Percentiles rank a stretch among this genome's conserved stretches.
Conservation (phyloP, 352 stramenopile genomes). For the Pythium utonaiense region DNA sequence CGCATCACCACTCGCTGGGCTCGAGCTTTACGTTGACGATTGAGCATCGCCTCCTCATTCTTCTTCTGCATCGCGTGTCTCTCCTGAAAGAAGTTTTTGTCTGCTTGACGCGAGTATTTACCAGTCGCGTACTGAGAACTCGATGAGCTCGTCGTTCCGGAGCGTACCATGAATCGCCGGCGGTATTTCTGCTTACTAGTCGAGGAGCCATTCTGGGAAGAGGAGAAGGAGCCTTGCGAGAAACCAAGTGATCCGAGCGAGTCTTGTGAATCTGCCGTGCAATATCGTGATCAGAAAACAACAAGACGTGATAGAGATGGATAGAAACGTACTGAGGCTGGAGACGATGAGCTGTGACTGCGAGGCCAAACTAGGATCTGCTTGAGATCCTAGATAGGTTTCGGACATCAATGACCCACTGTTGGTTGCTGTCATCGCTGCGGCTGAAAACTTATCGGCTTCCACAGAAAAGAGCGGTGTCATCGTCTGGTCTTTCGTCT, state of each 20-base stretch:
- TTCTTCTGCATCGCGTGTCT: slow-evolving; percentile 52
- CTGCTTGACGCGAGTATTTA: slow-evolving; percentile 10
- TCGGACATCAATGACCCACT: slow-evolving; percentile 3
- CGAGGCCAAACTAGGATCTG: slow-evolving; percentile 5
- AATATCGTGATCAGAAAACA: not conserved
- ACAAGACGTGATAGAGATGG: not conserved
- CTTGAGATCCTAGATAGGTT: slow-evolving; percentile 2
- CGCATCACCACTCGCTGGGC: slow-evolving; percentile 58
- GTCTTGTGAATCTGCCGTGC: slow-evolving; percentile 12
- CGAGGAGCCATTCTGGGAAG: slow-evolving; percentile 1
- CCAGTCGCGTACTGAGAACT: not conserved
- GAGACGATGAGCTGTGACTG: slow-evolving; percentile 24
- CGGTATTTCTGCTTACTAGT: not conserved
- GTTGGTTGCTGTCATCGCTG: not conserved
- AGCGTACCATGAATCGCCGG: slow-evolving; percentile 33
- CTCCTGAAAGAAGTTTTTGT: slow-evolving; percentile 63
- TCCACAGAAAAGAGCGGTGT: slow-evolving; percentile 76
- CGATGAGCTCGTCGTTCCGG: not conserved
- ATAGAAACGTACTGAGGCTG: slow-evolving; percentile 12
- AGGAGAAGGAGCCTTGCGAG: slow-evolving; percentile 9
- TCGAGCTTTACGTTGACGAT: slow-evolving; percentile 41
- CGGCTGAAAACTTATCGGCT: slow-evolving; percentile 40
- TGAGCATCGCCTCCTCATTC: slow-evolving; percentile 46
- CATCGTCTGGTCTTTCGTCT: slow-evolving; percentile 65
- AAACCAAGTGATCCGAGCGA: not conserved